Base-by-base conservation (phyloP, 208 protist species). In the Leishmania mexicana region DNA sequence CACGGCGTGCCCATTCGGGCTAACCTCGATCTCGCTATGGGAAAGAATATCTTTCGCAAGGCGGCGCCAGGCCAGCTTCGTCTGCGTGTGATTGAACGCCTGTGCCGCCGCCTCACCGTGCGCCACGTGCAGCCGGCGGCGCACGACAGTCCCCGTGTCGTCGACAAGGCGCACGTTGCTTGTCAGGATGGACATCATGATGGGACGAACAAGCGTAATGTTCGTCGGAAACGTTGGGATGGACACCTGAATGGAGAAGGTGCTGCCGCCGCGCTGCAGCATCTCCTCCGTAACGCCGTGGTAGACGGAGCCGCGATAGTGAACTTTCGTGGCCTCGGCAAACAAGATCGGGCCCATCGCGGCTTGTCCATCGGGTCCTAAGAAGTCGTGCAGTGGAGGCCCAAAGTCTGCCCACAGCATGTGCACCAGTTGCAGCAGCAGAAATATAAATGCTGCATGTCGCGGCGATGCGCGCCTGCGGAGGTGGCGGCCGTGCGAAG, bases 271-370 rank as follows among this genome's bases (percentile, higher is more conserved):
- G 8, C 80, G 74, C 8, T 77, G 82, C 1, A 94, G 17, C 54
- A 79, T 75, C 49, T 88, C 77, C 80, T 92, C 87, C 45, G 81
- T 85, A 11, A 93, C 62, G 21, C 90, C 93, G 42, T 83, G 83
- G 75, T 94, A 96, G 7, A 94, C 90, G 73, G 79, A 89, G n/a
- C 93, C 93, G 42, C 85, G 82, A 81, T 93, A 93, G 54, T 87
- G 88, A 31, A 93, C 89, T 19, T 78, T 85, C 42, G 87, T 92
- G n/a, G 83, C 87, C 21, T 28, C 60, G 19, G 78, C 87, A 31
- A 78, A 81, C 64, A 80, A 4, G 8, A 89, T 2, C 8, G 81
- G 83, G 19, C 65, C 45, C 47, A 62, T 64, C 31, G 54, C 40
- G 0, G 75, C 53, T 28, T 40, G 74, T 15, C 53, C 53, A 62